Evolutionary conservation across 2,329 filamentous ascomycete genomes (phyloP), one percentile per base, ranked within the genome.

Genomic region (Colletotrichum australisinense): DNA sequence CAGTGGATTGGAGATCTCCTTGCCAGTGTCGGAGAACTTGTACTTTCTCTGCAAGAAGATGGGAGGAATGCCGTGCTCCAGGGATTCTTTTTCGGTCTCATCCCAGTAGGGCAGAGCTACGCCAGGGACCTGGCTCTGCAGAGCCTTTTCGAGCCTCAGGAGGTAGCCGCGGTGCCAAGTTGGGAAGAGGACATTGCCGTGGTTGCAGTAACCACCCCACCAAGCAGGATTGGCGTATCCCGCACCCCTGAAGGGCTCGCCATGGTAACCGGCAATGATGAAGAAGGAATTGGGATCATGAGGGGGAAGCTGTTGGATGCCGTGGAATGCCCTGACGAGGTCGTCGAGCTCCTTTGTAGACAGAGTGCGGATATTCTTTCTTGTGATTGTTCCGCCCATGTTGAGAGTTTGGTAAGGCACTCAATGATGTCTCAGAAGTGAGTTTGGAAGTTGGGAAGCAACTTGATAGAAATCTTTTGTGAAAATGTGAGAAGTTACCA

Each of bases 81-180:
- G 9, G 30, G 24, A 38, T 7, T 14, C 22, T 8, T 57, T 14
- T 8, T 38, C 49, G 8, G 52, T 46, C 75, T 78, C 72, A 62
- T 78, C 70, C 78, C 78, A 79, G 53, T 70, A 79, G 12, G 77
- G 76, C 14, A 79, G 62, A 16, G 63, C 62, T 22, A 76, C 77
- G 38, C 55, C 67, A 11, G 30, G 53, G n/a, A 67, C 66, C 42
- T 66, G 57, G 11, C 58, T 68, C 28, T 62, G 72, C 1, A 77
- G 73, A 9, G 76, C 76, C 19, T 75, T 59, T 60, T 80, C 79
- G 5, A 80, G 72, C 1, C 74, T 69, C 7, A 74, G 35, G 8
- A 81, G 68, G 52, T 79, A 80, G n/a, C 77, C 79, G 26, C 79
- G 76, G 64, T 81, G 79, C 79, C 79, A 81, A 12, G 78, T 80